A percentile compares a stretch with the other conserved stretches of the same genome.
Conservation (phyloP, 306 rosid species). For the Sophora flavescens region DNA sequence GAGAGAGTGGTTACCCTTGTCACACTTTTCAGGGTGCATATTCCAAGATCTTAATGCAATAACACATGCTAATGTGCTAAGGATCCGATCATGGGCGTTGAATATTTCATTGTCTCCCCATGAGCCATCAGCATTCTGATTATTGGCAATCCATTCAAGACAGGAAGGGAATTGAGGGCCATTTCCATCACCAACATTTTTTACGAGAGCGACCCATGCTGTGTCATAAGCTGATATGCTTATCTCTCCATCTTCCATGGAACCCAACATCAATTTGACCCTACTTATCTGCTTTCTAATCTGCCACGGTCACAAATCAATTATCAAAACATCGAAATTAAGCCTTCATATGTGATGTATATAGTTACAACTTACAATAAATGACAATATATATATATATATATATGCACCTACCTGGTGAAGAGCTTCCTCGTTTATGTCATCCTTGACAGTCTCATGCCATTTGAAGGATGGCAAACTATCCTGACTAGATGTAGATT, state of each 20-base stretch:
- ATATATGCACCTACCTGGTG: slow-evolving; percentile 53
- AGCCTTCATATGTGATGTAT: background rate
- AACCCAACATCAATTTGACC: slow-evolving; percentile 55
- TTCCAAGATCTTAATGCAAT: slow-evolving; percentile 70
- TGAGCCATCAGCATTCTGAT: slow-evolving; percentile 76
- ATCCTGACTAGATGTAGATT: slow-evolving; percentile 45
- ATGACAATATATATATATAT: background rate
- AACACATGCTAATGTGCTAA: slow-evolving; percentile 79
- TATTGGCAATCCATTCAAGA: slow-evolving; percentile 76
- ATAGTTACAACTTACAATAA: background rate
- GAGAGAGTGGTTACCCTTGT: slow-evolving; percentile 55
- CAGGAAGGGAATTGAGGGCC: slow-evolving; percentile 69
- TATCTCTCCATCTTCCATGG: slow-evolving; percentile 81
- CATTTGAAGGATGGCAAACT: slow-evolving; percentile 59
- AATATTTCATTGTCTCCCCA: slow-evolving; percentile 73
- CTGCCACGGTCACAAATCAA: slow-evolving; percentile 34
- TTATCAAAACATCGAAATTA: background rate
- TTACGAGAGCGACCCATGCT: slow-evolving; percentile 81
- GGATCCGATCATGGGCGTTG: slow-evolving; percentile 73
- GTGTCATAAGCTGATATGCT: slow-evolving; percentile 88
- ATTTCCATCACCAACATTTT: slow-evolving; percentile 43
- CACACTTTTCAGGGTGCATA: slow-evolving; percentile 60
- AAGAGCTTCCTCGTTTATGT: slow-evolving; percentile 50
- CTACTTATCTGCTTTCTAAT: slow-evolving; percentile 48
- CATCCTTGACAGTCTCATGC: slow-evolving; percentile 57